Percentiles rank a stretch among this genome's conserved stretches.
Conservation (phyloP, 2,329 filamentous ascomycete species). For the Aspergillus oerlinghausenensis region DNA sequence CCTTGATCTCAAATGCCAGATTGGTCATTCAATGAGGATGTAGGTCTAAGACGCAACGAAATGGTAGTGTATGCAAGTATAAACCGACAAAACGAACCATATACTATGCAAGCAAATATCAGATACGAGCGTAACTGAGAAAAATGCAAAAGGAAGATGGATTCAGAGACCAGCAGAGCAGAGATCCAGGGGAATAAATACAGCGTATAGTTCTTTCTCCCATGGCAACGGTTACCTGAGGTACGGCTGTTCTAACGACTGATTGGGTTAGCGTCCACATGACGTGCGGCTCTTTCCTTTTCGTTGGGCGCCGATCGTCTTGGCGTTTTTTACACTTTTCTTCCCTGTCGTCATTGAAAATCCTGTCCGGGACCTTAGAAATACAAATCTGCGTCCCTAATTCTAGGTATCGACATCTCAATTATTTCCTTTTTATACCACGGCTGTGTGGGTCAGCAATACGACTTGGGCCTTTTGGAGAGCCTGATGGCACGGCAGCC, state of each 20-base stretch:
- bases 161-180: slow-evolving; percentile 20
- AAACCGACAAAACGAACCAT: slow-evolving; percentile 17
- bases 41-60: slow-evolving; percentile 12
- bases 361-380: not conserved
- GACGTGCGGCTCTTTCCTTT: slow-evolving; percentile 45
- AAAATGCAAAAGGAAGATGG: slow-evolving; percentile 20
- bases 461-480: not conserved
- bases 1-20: slow-evolving; percentile 8
- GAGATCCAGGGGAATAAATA: slow-evolving; percentile 35
- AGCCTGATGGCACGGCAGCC: slow-evolving; percentile 28
- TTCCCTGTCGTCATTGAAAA: slow-evolving; percentile 3
- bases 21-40: slow-evolving; percentile 5
- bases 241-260: slow-evolving; percentile 26
- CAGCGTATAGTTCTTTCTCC: slow-evolving; percentile 27
- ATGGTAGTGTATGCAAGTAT: slow-evolving; percentile 19
- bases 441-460: not conserved
- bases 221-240: slow-evolving; percentile 40
- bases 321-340: slow-evolving; percentile 13
- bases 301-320: slow-evolving; percentile 37
- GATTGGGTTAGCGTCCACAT: slow-evolving; percentile 44
- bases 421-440: not conserved
- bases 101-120: slow-evolving; percentile 29
- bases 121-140: slow-evolving; percentile 19
- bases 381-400: not conserved
- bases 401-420: not conserved